These are phyloP conservation scores for Fusarium beomiforme DNA, from an alignment of 2,329 filamentous ascomycete genomes.

Conservation along the genomic window DNA sequence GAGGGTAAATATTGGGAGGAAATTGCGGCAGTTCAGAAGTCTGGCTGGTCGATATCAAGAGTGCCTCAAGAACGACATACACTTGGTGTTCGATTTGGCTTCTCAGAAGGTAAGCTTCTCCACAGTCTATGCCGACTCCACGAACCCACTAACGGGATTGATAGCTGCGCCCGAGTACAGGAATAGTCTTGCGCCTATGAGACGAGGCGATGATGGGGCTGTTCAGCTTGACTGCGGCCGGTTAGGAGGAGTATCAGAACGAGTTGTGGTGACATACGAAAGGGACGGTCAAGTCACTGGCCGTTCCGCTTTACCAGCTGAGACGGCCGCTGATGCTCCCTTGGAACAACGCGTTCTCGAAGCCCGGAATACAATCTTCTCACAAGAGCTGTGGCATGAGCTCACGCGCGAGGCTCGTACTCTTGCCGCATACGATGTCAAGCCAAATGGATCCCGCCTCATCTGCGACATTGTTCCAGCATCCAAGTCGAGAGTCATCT, in stretches of 20 bases:
- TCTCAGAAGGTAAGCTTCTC: slow-evolving; percentile 71
- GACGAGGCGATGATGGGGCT: slow-evolving; percentile 77
- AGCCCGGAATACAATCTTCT: slow-evolving; percentile 81
- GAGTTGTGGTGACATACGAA: slow-evolving; percentile 74
- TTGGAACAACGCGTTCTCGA: slow-evolving; percentile 77
- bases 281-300: slow-evolving; percentile 68
- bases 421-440: slow-evolving; percentile 76
- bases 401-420: slow-evolving; percentile 82
- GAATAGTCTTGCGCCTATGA: slow-evolving; percentile 81
- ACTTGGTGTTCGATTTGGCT: slow-evolving; percentile 89
- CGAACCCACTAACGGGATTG: slow-evolving; percentile 40
- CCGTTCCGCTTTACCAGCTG: slow-evolving; percentile 60
- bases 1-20: slow-evolving; percentile 93
- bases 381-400: slow-evolving; percentile 91
- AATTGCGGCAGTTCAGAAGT: slow-evolving; percentile 80
- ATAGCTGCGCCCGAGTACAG: slow-evolving; percentile 66
- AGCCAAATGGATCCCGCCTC: slow-evolving; percentile 67
- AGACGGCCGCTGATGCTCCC: slow-evolving; percentile 61
- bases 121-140: neutral
- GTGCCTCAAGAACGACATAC: slow-evolving; percentile 77
- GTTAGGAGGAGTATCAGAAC: slow-evolving; percentile 62
- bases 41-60: slow-evolving; percentile 86
- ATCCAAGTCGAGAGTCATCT: slow-evolving; percentile 62
- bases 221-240: slow-evolving; percentile 76
- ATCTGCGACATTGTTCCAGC: slow-evolving; percentile 63